Evolutionary conservation across 2,329 filamentous ascomycete genomes (phyloP).

Genomic region (Cordyceps javanica): DNA sequence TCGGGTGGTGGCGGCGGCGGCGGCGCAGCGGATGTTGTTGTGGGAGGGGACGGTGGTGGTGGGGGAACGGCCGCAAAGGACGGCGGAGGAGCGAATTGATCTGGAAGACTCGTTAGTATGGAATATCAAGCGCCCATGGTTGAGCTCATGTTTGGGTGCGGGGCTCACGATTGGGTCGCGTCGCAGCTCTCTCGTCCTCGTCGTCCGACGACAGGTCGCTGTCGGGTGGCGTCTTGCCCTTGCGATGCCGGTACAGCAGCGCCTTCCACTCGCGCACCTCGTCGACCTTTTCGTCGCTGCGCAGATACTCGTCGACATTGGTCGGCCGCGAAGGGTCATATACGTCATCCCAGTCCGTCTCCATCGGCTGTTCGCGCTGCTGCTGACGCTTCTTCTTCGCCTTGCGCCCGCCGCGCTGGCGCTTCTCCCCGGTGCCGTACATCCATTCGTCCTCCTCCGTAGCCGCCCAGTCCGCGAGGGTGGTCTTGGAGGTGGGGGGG

Average conservation of each 20-base stretch:
- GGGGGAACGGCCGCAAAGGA: conserved; percentile 53
- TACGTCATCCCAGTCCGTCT: conserved; percentile 84
- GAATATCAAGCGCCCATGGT: background rate
- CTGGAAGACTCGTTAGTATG: conserved; percentile 28
- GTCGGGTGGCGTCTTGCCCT: conserved; percentile 38
- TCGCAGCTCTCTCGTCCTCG: conserved; percentile 25
- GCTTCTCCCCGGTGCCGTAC: conserved; percentile 57
- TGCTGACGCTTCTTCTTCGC: conserved; percentile 63
- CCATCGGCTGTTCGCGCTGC: conserved; percentile 42
- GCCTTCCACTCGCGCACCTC: conserved; percentile 84
- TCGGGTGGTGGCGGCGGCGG: conserved; percentile 44
- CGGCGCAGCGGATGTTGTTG: conserved; percentile 32
- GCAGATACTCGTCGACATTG: conserved; percentile 76
- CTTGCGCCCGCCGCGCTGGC: conserved; percentile 70
- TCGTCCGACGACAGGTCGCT: conserved; percentile 34
- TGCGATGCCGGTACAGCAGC: conserved; percentile 66
- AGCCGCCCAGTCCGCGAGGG: conserved; percentile 73
- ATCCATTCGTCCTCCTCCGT: conserved; percentile 76
- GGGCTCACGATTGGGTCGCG: conserved; percentile 28
- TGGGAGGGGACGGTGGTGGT: conserved; percentile 41
- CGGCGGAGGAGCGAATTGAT: conserved; percentile 54
- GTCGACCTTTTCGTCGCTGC: conserved; percentile 74
- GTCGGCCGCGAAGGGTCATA: conserved; percentile 82
- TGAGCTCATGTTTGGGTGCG: background rate
- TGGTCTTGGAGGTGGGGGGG: conserved; percentile 52